Conservation (phyloP, 2,329 filamentous ascomycete species). For the Penicillium sumatraense region DNA sequence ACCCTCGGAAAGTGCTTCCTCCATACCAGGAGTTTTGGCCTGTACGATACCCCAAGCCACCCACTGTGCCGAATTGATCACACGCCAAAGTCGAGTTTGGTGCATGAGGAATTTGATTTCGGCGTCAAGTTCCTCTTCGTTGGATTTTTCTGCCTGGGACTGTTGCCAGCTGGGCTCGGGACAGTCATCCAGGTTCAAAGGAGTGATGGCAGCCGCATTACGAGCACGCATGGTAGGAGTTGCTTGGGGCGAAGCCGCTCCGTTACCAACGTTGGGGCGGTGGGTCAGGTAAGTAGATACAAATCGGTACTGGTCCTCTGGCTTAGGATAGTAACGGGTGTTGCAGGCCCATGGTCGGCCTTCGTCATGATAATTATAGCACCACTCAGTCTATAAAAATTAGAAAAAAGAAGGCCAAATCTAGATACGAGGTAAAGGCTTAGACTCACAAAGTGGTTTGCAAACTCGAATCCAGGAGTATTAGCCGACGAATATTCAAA, state of each 20-base stretch:
- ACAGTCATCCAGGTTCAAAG: constrained; percentile 82
- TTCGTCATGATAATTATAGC: constrained; percentile 91
- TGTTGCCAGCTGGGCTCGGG: constrained; percentile 61
- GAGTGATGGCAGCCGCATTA: constrained; percentile 56
- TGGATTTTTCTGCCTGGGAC: constrained; percentile 65
- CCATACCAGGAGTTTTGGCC: constrained; percentile 79
- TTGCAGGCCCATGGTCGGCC: constrained; percentile 69
- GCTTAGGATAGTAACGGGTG: constrained; percentile 71
- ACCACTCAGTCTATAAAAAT: constrained; percentile 75
- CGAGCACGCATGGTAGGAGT: constrained; percentile 56
- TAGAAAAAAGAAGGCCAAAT: constrained; percentile 8
- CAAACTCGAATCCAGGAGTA: constrained; percentile 83
- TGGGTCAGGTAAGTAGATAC: constrained; percentile 86
- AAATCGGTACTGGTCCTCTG: constrained; percentile 82
- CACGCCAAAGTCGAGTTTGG: constrained; percentile 83
- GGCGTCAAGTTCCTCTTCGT: constrained; percentile 68
- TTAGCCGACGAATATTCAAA: constrained; percentile 97
- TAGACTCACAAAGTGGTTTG: constrained; percentile 82
- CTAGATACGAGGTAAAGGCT: background rate
- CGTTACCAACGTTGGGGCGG: constrained; percentile 58
- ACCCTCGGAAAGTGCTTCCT: constrained; percentile 43
- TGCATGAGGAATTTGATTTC: constrained; percentile 73
- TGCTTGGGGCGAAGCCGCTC: constrained; percentile 29
- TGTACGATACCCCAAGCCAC: constrained; percentile 96
- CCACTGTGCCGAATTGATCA: constrained; percentile 89